These are phyloP conservation scores for Triadica sebifera DNA, from an alignment of 345 rosid genomes.

Conservation along the genomic window DNA sequence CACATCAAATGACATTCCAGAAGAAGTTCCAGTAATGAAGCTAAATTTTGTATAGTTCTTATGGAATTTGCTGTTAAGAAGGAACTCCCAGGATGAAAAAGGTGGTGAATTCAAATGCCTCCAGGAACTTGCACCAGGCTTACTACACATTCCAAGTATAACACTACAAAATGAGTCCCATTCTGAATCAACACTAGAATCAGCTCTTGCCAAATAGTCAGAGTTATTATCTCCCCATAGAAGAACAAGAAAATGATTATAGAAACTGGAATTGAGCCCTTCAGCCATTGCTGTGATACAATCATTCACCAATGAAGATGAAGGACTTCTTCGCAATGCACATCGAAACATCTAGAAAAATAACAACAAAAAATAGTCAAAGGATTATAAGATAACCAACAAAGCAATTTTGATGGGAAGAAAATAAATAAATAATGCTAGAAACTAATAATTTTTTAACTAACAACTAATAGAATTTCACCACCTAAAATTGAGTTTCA, in stretches of 20 bases:
- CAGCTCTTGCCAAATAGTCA: slow-evolving; percentile 43
- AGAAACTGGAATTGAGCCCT: slow-evolving; percentile 63
- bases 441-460: neutral
- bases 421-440: neutral
- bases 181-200: slow-evolving; percentile 54
- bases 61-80: slow-evolving; percentile 78
- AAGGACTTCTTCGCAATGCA: slow-evolving; percentile 62
- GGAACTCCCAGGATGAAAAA: slow-evolving; percentile 83
- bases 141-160: slow-evolving; percentile 59
- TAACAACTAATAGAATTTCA: neutral
- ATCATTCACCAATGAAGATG: slow-evolving; percentile 80
- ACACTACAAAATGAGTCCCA: slow-evolving; percentile 69
- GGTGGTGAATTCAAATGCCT: slow-evolving; percentile 33
- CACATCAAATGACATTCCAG: slow-evolving; percentile 30
- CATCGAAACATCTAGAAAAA: slow-evolving; percentile 73
- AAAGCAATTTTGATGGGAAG: neutral
- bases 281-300: slow-evolving; percentile 86
- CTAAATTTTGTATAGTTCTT: slow-evolving; percentile 51
- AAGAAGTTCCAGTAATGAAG: slow-evolving; percentile 35
- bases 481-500: neutral
- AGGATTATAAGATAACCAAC: neutral
- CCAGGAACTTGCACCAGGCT: slow-evolving; percentile 36
- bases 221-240: slow-evolving; percentile 73
- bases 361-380: slow-evolving; percentile 14
- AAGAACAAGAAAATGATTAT: slow-evolving; percentile 69